Evolutionary conservation across 768 basidiomycete species (phyloP).

Genomic region (Vararia minispora): DNA sequence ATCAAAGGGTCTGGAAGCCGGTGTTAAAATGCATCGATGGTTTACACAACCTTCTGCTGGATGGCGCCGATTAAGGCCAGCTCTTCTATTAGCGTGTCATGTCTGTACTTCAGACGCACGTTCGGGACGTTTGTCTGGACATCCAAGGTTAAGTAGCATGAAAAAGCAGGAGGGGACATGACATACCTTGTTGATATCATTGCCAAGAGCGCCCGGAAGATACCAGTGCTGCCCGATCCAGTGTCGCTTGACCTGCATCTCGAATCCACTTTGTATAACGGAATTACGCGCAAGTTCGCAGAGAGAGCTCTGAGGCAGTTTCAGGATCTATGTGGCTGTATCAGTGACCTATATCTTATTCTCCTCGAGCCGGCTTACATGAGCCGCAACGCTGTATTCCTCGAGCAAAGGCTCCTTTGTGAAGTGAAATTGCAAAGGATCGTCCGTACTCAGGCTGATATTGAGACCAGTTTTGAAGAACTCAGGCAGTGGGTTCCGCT

Average conservation of each 20-base stretch:
- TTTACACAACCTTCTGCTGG: no score
- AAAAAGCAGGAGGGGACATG: neutral
- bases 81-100: constrained; percentile 82
- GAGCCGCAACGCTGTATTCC: constrained; percentile 96
- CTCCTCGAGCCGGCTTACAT: constrained; percentile 38
- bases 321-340: constrained; percentile 64
- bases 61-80: constrained; percentile 45
- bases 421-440: constrained; percentile 95
- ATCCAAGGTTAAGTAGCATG: neutral
- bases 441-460: constrained; percentile 92
- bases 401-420: constrained; percentile 95
- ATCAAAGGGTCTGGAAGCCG: no score
- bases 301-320: constrained; percentile 85
- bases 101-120: constrained; percentile 81
- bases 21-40: no score
- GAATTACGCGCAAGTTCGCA: constrained; percentile 98
- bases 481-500: constrained; percentile 92
- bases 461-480: constrained; percentile 96
- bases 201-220: constrained; percentile 83
- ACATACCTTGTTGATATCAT: constrained; percentile 87
- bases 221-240: constrained; percentile 95
- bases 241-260: constrained; percentile 95
- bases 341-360: neutral
- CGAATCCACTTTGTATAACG: constrained; percentile 93
- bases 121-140: constrained; percentile 93